phyloP scores from a whole-genome alignment of 164 flowering plant genomes.

The Umbellularia californica region DNA sequence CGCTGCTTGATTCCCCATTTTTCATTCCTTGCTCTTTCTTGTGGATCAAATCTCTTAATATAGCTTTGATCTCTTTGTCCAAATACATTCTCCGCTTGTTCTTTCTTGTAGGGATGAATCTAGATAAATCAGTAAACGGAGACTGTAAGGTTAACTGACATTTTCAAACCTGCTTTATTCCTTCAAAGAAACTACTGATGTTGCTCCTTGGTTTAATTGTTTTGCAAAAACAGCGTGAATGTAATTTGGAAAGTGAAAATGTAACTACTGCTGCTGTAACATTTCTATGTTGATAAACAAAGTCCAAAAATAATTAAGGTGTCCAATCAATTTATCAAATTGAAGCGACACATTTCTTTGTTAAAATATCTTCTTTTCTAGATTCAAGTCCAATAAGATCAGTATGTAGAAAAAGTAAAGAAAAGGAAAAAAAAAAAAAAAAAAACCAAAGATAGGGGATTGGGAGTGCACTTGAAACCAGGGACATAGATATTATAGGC shows the following conservation, averaged over 20 bases:
- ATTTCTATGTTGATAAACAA: neutral
- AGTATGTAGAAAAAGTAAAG: neutral
- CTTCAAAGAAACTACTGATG: neutral
- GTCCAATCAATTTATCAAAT: neutral
- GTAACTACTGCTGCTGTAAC: neutral
- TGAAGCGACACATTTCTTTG: too few relatives aligned
- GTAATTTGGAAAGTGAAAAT: neutral
- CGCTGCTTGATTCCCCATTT: conserved; percentile 10
- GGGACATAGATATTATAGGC: conserved; percentile 22
- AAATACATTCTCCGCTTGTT: conserved; percentile 19
- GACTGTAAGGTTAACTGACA: neutral
- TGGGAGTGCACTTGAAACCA: conserved; percentile 27
- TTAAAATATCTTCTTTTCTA: neutral
- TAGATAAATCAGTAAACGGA: conserved; percentile 1
- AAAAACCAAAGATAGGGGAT: neutral
- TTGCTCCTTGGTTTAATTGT: neutral
- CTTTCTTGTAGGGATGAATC: conserved; percentile 22
- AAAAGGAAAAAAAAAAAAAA: too few relatives aligned
- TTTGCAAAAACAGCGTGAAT: neutral
- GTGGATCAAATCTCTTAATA: conserved; percentile 8
- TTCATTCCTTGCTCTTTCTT: conserved; percentile 17
- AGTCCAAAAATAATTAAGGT: neutral
- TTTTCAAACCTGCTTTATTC: neutral
- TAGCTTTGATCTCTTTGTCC: conserved; percentile 6
- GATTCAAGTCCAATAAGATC: neutral